Base-by-base conservation (phyloP, 23 red algal species). In the Gracilaria caudata region DNA sequence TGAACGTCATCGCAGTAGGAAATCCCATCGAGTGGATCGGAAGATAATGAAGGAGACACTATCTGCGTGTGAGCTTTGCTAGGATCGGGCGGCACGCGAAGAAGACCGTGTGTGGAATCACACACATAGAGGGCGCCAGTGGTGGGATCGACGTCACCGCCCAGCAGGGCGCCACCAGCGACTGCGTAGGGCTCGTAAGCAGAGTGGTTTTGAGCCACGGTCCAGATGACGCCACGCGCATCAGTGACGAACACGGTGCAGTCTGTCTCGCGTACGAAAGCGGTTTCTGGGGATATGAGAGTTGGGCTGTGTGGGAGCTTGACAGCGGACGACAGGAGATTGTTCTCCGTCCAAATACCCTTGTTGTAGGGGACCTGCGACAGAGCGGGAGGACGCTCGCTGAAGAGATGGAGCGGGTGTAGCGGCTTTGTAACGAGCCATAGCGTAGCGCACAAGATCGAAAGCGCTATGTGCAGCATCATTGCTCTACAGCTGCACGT, bases 1-100 rank as follows among this genome's bases (percentile, higher is more conserved):
- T 75, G 70, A 7, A 75, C 70, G 40, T 75, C 70, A 47, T 75
- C 70, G 43, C 70, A 75, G 19, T 46, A 75, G 33, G 70, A 49
- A 40, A 75, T 47, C 13, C 49, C 70, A 49, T 75, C 43, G 3
- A 75, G 29, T 29, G 70, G 70, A 47, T 75, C 70, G 11, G 70
- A 75, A 2, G 70, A 46, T 19, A 75, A 26, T 17, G 38, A 38
- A 5, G 43, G 6, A 43, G 70, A 10, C 70, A 75, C 70, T 49
- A 75, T 43, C 43, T 75, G 12, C 3, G 40, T 24, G 19, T 75
- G 70, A 24, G 70, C 19, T 16, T 75, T 43, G 43, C 21, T 46
- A 3, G 70, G 70, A 29, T 75, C 70, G 20, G 70, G 70, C 24
- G 70, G 70, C 24, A 75, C 40, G 16, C 70, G 70, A 49, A 75